Conservation (phyloP, 2,329 filamentous ascomycete species). For the Penicillium sp. region DNA sequence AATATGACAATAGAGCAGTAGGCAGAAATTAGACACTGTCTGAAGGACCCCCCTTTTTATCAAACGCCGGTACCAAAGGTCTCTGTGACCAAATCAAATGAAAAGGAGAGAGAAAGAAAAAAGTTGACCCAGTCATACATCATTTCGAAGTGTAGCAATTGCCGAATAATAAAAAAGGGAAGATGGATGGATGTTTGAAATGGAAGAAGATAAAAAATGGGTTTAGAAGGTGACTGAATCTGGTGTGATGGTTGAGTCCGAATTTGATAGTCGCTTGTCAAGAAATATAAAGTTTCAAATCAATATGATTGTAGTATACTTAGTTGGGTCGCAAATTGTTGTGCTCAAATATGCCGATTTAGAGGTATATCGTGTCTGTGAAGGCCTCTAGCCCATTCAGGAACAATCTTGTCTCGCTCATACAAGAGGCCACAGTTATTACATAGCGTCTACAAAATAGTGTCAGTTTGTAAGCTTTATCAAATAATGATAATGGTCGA, state of each 20-base stretch:
- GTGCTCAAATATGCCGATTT: constrained; percentile 20
- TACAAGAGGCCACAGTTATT: constrained; percentile 89
- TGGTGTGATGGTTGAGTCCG: background rate
- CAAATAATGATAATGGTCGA: constrained; percentile 17
- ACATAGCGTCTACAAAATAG: constrained; percentile 66
- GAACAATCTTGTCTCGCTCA: constrained; percentile 79
- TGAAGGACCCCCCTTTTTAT: background rate
- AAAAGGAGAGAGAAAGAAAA: constrained; percentile 2
- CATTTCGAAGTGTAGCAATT: constrained; percentile 5
- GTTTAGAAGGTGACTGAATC: background rate
- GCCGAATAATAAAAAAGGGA: background rate
- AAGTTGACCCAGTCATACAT: constrained; percentile 10
- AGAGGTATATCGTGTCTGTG: constrained; percentile 50
- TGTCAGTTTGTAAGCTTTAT: constrained; percentile 9
- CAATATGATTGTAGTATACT: background rate
- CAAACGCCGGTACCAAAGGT: constrained; percentile 8
- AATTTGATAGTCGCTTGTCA: background rate
- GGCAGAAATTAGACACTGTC: background rate
- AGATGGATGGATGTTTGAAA: background rate
- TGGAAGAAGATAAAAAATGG: background rate
- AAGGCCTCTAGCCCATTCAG: constrained; percentile 69
- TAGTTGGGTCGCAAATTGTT: background rate
- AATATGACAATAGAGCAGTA: background rate
- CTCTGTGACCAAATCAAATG: background rate
- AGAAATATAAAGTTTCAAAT: background rate